These are phyloP conservation scores for Metarhizium sp. DNA, from an alignment of 2,329 filamentous ascomycete genomes.

Conservation along the genomic window DNA sequence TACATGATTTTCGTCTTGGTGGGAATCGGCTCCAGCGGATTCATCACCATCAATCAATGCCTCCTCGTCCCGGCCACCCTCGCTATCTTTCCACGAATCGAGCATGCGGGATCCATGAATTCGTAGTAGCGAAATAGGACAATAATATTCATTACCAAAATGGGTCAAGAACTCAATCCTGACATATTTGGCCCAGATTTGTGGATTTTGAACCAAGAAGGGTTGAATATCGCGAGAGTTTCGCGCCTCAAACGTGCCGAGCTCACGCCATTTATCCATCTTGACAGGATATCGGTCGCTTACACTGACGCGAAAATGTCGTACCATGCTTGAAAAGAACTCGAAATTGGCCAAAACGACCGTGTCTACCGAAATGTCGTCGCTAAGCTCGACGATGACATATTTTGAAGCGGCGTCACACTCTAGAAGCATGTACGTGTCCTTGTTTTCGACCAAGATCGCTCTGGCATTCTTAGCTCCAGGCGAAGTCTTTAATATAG, in stretches of 20 bases:
- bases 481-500: conserved; percentile 78
- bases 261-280: conserved; percentile 77
- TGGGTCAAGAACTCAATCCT: conserved; percentile 87
- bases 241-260: conserved; percentile 82
- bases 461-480: conserved; percentile 82
- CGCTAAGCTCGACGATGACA: conserved; percentile 86
- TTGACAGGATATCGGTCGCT: conserved; percentile 94
- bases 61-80: conserved; percentile 56
- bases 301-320: conserved; percentile 82
- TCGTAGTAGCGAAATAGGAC: conserved; percentile 79
- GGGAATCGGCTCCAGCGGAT: background rate
- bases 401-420: conserved; percentile 85
- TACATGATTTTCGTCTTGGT: background rate
- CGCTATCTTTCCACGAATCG: conserved; percentile 82
- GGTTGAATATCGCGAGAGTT: conserved; percentile 92
- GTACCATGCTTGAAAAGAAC: conserved; percentile 97
- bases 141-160: conserved; percentile 95
- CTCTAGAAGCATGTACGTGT: conserved; percentile 95
- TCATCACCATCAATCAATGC: conserved; percentile 29
- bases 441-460: conserved; percentile 91
- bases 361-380: conserved; percentile 80
- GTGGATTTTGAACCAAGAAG: conserved; percentile 85
- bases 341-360: conserved; percentile 97
- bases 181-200: conserved; percentile 92
- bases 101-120: conserved; percentile 96